Evolutionary conservation across 257 asterid species (phyloP).

Genomic region (Thymus mandschuricus): DNA sequence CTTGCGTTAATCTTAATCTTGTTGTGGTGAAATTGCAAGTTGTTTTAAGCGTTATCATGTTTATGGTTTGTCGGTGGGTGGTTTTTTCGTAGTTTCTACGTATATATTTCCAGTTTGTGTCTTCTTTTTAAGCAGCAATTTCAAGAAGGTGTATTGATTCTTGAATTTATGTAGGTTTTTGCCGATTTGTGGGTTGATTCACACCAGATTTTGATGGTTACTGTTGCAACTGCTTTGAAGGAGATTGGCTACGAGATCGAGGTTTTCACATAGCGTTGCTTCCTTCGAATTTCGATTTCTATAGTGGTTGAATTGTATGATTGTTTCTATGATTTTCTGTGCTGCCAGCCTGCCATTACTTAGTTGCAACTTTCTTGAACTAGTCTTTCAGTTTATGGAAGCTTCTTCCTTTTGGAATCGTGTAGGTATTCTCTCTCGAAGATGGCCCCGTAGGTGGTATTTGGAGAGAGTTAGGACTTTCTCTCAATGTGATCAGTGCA

Average conservation of each 20-base stretch:
- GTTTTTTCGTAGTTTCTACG: not conserved
- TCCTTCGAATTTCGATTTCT: constrained; percentile 4
- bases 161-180: constrained; percentile 59
- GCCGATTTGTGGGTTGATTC: constrained; percentile 75
- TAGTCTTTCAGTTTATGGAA: not conserved
- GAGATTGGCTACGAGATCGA: constrained; percentile 85
- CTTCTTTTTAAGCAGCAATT: constrained; percentile 29
- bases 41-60: not conserved
- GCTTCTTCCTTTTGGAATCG: constrained; percentile 19
- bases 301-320: not conserved
- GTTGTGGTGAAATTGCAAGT: not conserved
- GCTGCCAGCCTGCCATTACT: no score
- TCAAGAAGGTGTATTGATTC: constrained; percentile 22
- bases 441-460: constrained; percentile 66
- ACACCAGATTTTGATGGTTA: constrained; percentile 79
- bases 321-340: not conserved
- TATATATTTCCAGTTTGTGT: not conserved
- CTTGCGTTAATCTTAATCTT: constrained; percentile 3
- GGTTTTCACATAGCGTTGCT: constrained; percentile 47
- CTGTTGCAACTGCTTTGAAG: constrained; percentile 66
- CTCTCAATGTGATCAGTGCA: constrained; percentile 48
- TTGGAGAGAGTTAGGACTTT: constrained; percentile 68
- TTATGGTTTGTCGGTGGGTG: not conserved
- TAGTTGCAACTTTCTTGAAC: not conserved
- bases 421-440: constrained; percentile 72